These are phyloP conservation scores for Dactylellina cionopaga DNA, from an alignment of 2,329 filamentous ascomycete genomes.

Conservation along the genomic window DNA sequence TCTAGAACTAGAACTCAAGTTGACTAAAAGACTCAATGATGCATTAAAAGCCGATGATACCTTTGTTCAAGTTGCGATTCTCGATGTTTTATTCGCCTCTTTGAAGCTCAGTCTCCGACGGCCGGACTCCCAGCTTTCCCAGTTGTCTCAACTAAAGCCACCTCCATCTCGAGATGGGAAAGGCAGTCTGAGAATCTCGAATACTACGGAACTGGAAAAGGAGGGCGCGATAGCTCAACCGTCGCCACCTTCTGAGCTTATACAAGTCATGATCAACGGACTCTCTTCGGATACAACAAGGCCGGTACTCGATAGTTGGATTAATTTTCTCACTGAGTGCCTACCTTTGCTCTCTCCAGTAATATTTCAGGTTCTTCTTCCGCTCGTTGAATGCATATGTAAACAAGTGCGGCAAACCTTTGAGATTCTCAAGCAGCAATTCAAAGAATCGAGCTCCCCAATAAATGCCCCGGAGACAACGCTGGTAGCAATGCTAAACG, in stretches of 20 bases:
- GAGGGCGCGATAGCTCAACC: conserved; percentile 62
- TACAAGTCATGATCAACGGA: conserved; percentile 84
- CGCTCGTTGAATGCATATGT: conserved; percentile 89
- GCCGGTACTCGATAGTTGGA: conserved; percentile 88
- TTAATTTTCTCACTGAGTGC: conserved; percentile 82
- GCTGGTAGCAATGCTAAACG: conserved; percentile 86
- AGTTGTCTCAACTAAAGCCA: conserved; percentile 57
- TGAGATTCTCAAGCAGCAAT: conserved; percentile 73
- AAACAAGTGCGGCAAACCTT: conserved; percentile 79
- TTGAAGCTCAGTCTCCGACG: conserved; percentile 70
- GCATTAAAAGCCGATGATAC: conserved; percentile 70
- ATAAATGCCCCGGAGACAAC: conserved; percentile 73
- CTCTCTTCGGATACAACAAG: conserved; percentile 79
- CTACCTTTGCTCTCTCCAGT: conserved; percentile 83
- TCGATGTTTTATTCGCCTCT: conserved; percentile 79
- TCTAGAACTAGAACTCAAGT: conserved; percentile 74
- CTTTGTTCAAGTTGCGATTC: conserved; percentile 77
- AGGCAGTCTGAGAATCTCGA: conserved; percentile 29
- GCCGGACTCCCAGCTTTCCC: conserved; percentile 59
- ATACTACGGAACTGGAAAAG: conserved; percentile 54
- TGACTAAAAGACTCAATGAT: conserved; percentile 75
- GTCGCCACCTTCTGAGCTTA: conserved; percentile 75
- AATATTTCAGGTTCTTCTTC: conserved; percentile 90
- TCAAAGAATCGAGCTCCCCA: conserved; percentile 63
- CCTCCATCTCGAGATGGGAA: conserved; percentile 49